Evolutionary conservation across 1,284 basidiomycete species (phyloP).

Genomic region (Naganishia albida): DNA sequence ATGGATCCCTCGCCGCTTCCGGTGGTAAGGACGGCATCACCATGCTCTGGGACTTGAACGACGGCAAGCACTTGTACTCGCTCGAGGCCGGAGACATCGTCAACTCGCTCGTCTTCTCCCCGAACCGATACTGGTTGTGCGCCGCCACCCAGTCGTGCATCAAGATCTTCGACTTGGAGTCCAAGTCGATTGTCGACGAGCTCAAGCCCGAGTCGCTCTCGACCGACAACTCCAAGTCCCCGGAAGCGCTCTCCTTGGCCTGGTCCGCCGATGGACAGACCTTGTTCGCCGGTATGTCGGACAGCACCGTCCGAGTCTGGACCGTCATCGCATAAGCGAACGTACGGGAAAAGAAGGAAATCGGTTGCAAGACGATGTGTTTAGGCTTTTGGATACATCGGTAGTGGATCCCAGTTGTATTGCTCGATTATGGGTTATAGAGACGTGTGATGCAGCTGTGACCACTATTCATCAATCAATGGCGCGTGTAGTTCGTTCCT

Average conservation of each 20-base stretch:
- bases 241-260: conserved; percentile 95
- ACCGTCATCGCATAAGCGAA: conserved; percentile 61
- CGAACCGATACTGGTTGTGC: conserved; percentile 99
- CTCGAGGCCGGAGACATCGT: conserved; percentile 98
- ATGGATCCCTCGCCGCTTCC: conserved; percentile 97
- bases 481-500: background rate
- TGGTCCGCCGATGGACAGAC: conserved; percentile 99
- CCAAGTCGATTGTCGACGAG: conserved; percentile 99
- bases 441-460: conserved; percentile 4
- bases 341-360: conserved; percentile 16
- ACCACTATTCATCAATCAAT: conserved; percentile 23
- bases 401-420: background rate
- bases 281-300: conserved; percentile 92
- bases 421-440: conserved; percentile 3
- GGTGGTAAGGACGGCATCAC: conserved; percentile 99
- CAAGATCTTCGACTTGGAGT: conserved; percentile 98
- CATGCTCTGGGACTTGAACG: conserved; percentile 99
- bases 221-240: conserved; percentile 69
- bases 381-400: conserved; percentile 19
- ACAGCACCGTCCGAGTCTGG: conserved; percentile 90
- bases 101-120: conserved; percentile 99
- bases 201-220: conserved; percentile 84
- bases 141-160: conserved; percentile 96
- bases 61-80: conserved; percentile 99
- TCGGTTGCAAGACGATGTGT: conserved; percentile 15